Conservation (phyloP, 1,284 basidiomycete species). For the Microbotryum lychnidis-dioicae region DNA sequence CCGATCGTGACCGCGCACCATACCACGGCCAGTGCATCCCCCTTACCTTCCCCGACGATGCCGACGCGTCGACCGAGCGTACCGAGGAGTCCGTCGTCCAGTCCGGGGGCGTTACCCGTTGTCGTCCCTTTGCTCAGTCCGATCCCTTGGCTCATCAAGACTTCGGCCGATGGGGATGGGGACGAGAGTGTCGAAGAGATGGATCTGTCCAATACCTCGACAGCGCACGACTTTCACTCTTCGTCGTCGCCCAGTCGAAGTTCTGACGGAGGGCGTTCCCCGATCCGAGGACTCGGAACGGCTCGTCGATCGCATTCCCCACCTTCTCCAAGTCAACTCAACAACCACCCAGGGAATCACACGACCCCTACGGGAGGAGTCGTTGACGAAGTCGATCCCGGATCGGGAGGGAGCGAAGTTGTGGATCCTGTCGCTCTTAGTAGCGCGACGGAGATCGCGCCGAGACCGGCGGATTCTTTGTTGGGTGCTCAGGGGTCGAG, state of each 20-base stretch:
- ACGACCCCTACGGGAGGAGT: conserved; percentile 29
- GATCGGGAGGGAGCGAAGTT: conserved; percentile 17
- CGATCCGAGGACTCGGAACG: no score
- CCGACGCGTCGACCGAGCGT: neutral
- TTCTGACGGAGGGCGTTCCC: neutral
- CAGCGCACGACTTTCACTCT: neutral
- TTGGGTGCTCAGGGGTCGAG: neutral
- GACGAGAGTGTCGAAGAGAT: neutral
- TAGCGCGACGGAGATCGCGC: conserved; percentile 4
- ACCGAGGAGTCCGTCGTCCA: neutral
- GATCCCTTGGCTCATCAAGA: conserved; percentile 24
- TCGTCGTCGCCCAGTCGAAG: neutral
- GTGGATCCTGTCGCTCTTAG: conserved; percentile 20
- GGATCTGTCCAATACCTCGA: neutral
- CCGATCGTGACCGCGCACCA: conserved; percentile 9
- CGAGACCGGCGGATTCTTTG: neutral
- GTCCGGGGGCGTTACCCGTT: conserved; percentile 12
- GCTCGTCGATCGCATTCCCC: no score
- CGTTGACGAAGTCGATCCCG: conserved; percentile 30
- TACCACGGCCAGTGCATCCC: neutral
- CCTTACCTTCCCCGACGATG: conserved; percentile 1
- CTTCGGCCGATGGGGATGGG: neutral
- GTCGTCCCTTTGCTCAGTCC: conserved; percentile 28
- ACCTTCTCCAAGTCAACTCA: no score
- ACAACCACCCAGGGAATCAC: no score